Evolutionary conservation across 208 protist genomes (phyloP).

Genomic region (Leishmania lainsoni): DNA sequence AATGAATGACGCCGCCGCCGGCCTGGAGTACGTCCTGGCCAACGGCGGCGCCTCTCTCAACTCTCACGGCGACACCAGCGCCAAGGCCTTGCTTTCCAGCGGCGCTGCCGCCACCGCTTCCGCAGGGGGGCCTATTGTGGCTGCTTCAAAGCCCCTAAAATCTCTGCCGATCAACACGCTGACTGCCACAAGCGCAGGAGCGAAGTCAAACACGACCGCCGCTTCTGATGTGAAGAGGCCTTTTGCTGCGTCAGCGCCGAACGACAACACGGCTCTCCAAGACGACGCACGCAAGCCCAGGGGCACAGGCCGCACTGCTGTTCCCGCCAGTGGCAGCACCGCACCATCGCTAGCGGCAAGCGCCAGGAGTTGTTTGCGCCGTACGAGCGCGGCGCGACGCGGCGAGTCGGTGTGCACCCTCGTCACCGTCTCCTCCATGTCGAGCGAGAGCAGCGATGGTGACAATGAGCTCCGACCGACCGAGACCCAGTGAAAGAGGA

Average conservation of each 20-base stretch:
- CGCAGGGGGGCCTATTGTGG: neutral
- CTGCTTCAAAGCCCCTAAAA: neutral
- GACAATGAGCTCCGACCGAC: neutral
- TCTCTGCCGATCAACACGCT: conserved; percentile 8
- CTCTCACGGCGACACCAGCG: conserved; percentile 13
- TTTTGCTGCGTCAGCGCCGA: neutral
- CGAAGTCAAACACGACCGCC: neutral
- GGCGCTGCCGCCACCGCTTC: neutral
- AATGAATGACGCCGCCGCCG: conserved; percentile 39
- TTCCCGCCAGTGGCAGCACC: neutral
- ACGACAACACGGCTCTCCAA: neutral
- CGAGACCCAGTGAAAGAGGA: neutral
- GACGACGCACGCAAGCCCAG: neutral
- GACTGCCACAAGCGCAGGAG: neutral
- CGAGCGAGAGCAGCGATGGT: conserved; percentile 18
- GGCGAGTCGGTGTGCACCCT: conserved; percentile 42
- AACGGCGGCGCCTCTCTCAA: conserved; percentile 2
- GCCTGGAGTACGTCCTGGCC: conserved; percentile 48
- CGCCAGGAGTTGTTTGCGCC: conserved; percentile 12
- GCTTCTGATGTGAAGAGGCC: neutral
- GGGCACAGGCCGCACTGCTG: neutral
- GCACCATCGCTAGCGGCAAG: neutral
- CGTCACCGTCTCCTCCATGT: conserved; percentile 48
- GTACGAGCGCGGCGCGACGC: conserved; percentile 17
- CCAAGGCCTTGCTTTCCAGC: conserved; percentile 1